Evolutionary conservation across 2,329 filamentous ascomycete species (phyloP).

Genomic region (Aspergillus sp.): DNA sequence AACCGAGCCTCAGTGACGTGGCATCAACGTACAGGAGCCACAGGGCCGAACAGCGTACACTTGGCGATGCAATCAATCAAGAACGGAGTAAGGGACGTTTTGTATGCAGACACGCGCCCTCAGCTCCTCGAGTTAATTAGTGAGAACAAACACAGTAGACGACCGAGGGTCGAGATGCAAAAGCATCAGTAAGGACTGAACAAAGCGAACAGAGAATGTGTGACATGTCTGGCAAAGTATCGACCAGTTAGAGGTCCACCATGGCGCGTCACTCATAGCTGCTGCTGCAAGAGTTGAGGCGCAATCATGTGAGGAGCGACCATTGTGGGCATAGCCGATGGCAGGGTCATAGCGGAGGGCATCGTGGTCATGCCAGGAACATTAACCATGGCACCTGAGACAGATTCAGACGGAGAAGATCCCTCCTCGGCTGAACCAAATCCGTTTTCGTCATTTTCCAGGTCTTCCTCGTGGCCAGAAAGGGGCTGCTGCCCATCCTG

Average conservation of each 20-base stretch:
- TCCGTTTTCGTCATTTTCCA: slow-evolving; percentile 85
- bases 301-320: slow-evolving; percentile 46
- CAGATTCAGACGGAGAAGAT: slow-evolving; percentile 59
- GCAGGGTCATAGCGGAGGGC: slow-evolving; percentile 32
- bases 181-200: background rate
- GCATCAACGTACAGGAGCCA: slow-evolving; percentile 1
- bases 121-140: background rate
- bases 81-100: background rate
- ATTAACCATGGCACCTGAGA: slow-evolving; percentile 35
- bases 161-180: background rate
- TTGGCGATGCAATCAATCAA: slow-evolving; percentile 3
- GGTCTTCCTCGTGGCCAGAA: slow-evolving; percentile 69
- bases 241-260: background rate
- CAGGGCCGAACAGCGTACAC: background rate
- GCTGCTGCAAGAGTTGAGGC: slow-evolving; percentile 47
- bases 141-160: background rate
- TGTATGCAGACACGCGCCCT: background rate
- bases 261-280: slow-evolving; percentile 33
- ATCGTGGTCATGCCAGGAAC: slow-evolving; percentile 41
- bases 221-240: background rate
- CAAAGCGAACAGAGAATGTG: background rate
- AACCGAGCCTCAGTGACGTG: background rate
- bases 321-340: slow-evolving; percentile 44
- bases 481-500: slow-evolving; percentile 55
- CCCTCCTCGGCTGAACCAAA: slow-evolving; percentile 78